Evolutionary conservation across 2,329 filamentous ascomycete genomes (phyloP).

Genomic region (Botryotinia calthae): DNA sequence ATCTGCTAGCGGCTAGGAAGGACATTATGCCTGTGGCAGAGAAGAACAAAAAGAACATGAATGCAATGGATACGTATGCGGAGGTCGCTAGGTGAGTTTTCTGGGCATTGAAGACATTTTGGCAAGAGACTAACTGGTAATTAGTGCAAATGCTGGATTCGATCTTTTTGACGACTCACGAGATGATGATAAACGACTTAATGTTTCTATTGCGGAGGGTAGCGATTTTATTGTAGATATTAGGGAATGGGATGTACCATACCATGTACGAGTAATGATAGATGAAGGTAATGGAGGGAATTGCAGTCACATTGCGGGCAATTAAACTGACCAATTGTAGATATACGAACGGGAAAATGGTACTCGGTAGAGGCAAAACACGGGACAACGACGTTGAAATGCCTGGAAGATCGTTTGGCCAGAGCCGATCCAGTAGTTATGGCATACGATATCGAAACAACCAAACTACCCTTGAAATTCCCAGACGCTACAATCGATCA

Average conservation of each 20-base stretch:
- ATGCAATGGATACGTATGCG: constrained; percentile 96
- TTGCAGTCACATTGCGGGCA: not conserved
- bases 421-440: constrained; percentile 96
- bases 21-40: constrained; percentile 88
- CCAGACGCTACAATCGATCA: constrained; percentile 92
- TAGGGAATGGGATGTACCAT: constrained; percentile 97
- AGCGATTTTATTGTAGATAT: constrained; percentile 99
- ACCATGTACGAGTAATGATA: constrained; percentile 98
- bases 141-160: constrained; percentile 73
- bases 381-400: constrained; percentile 76
- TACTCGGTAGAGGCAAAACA: constrained; percentile 95
- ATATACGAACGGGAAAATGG: constrained; percentile 95
- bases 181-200: constrained; percentile 76
- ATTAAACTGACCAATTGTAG: constrained; percentile 46
- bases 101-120: not conserved
- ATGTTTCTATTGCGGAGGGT: constrained; percentile 74
- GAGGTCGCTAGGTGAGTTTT: constrained; percentile 79
- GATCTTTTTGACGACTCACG: constrained; percentile 92
- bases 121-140: constrained; percentile 19
- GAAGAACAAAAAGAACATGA: constrained; percentile 94
- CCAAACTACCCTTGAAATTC: constrained; percentile 93
- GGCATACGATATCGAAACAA: constrained; percentile 99
- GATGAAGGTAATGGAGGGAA: constrained; percentile 66
- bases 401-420: constrained; percentile 81
- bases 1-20: constrained; percentile 80